These are phyloP conservation scores for Casuarina glauca DNA, from an alignment of 306 rosid species.

Conservation along the genomic window DNA sequence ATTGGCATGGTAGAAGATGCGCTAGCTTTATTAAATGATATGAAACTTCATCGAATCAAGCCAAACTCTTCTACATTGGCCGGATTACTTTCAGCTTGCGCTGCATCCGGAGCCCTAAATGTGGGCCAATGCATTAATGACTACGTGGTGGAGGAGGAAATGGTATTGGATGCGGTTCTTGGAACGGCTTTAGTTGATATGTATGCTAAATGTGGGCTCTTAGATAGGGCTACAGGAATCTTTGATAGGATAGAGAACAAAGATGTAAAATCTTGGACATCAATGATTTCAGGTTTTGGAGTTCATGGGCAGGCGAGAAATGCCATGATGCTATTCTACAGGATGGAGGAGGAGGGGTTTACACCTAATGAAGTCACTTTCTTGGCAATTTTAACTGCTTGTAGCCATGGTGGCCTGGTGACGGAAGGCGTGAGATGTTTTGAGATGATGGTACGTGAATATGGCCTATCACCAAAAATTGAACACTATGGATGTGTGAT, in stretches of 20 bases:
- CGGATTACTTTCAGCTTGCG: conserved; percentile 63
- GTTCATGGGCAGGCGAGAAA: conserved; percentile 56
- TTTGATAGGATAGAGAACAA: conserved; percentile 54
- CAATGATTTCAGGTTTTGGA: conserved; percentile 68
- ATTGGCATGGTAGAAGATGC: conserved; percentile 53
- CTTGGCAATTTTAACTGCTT: conserved; percentile 59
- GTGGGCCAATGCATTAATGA: conserved; percentile 35
- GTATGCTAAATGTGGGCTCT: conserved; percentile 70
- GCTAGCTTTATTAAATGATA: conserved; percentile 36
- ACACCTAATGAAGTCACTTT: conserved; percentile 62
- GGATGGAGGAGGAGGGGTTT: conserved; percentile 60
- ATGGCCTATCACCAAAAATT: conserved; percentile 48
- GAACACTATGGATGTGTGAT: conserved; percentile 74
- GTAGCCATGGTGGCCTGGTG: conserved; percentile 76
- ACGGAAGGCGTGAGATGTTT: conserved; percentile 54
- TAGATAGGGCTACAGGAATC: conserved; percentile 51
- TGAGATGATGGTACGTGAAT: conserved; percentile 53
- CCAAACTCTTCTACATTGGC: conserved; percentile 62
- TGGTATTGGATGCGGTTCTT: conserved; percentile 56
- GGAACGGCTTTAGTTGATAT: conserved; percentile 70
- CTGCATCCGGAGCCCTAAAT: conserved; percentile 48
- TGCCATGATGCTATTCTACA: conserved; percentile 46
- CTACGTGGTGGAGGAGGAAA: conserved; percentile 49
- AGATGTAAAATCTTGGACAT: conserved; percentile 76
- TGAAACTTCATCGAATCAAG: conserved; percentile 48